phyloP scores from a whole-genome alignment of 2,329 filamentous ascomycete species.

The Penicillium sp. region DNA sequence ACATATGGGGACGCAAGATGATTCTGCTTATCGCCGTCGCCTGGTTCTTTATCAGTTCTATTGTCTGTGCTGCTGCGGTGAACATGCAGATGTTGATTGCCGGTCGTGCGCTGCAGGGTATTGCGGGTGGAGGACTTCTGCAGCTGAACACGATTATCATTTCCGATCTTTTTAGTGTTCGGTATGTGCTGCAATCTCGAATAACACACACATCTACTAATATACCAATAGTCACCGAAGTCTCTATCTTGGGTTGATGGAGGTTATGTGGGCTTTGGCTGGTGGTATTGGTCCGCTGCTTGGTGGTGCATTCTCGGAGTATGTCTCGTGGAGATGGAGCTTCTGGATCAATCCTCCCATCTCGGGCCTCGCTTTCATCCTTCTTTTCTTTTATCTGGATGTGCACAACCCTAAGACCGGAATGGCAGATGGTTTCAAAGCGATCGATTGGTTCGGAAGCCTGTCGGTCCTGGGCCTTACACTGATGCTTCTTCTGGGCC shows the following conservation, averaged over 20 bases:
- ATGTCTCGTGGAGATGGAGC: slow-evolving; percentile 53
- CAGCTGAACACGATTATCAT: slow-evolving; percentile 57
- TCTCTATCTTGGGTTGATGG: slow-evolving; percentile 53
- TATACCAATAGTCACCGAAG: slow-evolving; percentile 40
- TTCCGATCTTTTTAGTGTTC: slow-evolving; percentile 56
- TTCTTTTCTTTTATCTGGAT: slow-evolving; percentile 56
- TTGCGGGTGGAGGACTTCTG: slow-evolving; percentile 55
- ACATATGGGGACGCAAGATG: slow-evolving; percentile 60
- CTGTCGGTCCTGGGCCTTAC: slow-evolving; percentile 53
- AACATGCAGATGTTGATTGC: slow-evolving; percentile 56
- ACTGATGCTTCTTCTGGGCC: slow-evolving; percentile 54
- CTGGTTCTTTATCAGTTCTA: slow-evolving; percentile 52
- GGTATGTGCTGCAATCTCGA: slow-evolving; percentile 24
- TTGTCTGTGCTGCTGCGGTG: slow-evolving; percentile 51
- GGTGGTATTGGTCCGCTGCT: slow-evolving; percentile 55
- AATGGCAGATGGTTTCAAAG: slow-evolving; percentile 50
- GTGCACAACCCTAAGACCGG: slow-evolving; percentile 57
- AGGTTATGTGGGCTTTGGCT: slow-evolving; percentile 58
- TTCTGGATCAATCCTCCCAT: slow-evolving; percentile 60
- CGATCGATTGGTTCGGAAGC: slow-evolving; percentile 58
- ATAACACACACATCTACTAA: not conserved
- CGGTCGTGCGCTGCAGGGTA: slow-evolving; percentile 56
- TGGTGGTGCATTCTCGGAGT: slow-evolving; percentile 51
- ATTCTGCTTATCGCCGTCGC: slow-evolving; percentile 52
- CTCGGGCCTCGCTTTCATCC: slow-evolving; percentile 48